Conservation (phyloP, 352 stramenopile species). For the Phytophthora lateralis region DNA sequence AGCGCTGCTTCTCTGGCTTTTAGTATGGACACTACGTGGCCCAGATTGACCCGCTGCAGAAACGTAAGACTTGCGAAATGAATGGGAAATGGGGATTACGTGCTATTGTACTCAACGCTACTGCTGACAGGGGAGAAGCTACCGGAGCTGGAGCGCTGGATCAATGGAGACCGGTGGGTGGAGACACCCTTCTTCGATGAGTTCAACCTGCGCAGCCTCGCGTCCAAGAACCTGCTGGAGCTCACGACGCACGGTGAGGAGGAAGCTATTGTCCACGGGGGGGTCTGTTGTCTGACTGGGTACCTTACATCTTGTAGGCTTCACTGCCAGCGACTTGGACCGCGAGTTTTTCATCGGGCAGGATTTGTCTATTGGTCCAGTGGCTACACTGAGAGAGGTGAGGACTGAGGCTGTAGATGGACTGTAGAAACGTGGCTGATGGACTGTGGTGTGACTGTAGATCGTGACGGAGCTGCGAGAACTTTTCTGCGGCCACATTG, state of each 20-base stretch:
- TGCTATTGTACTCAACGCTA: not conserved
- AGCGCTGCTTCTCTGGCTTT: not conserved
- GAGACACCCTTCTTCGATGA: slow-evolving; percentile 89
- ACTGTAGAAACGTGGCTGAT: not conserved
- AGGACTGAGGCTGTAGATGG: not conserved
- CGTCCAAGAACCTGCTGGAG: slow-evolving; percentile 83
- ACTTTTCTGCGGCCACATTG: slow-evolving; percentile 97
- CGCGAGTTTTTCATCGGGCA: slow-evolving; percentile 93
- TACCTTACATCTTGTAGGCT: slow-evolving; percentile 61
- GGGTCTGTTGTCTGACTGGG: slow-evolving; percentile 1
- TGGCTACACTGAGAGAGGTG: slow-evolving; percentile 76
- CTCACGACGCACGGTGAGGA: slow-evolving; percentile 75
- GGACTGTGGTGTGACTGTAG: slow-evolving; percentile 27
- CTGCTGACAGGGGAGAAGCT: slow-evolving; percentile 76
- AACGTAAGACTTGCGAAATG: slow-evolving; percentile 41
- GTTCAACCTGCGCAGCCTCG: slow-evolving; percentile 84
- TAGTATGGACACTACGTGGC: slow-evolving; percentile 88
- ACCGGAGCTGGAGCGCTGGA: slow-evolving; percentile 85
- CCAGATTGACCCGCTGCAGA: slow-evolving; percentile 89
- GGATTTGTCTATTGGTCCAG: slow-evolving; percentile 81
- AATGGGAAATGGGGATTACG: not conserved
- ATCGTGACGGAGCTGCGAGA: slow-evolving; percentile 94
- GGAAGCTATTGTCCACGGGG: not conserved
- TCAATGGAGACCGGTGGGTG: slow-evolving; percentile 83
- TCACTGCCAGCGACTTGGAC: slow-evolving; percentile 90